These are phyloP conservation scores for Russula vinacea DNA, from an alignment of 768 basidiomycete genomes.

Conservation along the genomic window DNA sequence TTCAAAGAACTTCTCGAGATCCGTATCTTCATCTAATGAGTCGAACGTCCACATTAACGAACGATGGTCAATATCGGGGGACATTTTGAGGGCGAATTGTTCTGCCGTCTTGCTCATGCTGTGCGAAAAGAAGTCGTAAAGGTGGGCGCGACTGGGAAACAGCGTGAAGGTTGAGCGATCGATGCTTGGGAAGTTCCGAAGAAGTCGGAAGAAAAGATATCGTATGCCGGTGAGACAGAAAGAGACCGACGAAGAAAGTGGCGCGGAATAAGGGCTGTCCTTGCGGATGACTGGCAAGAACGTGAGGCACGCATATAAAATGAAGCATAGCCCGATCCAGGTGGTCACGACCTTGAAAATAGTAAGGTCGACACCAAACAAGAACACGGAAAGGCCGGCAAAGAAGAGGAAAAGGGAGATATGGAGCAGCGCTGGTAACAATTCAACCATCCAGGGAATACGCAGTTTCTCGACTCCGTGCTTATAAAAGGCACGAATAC, in stretches of 20 bases:
- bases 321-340: conserved; percentile 20
- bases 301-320: conserved; percentile 25
- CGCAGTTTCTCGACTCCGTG: conserved; percentile 42
- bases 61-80: background rate
- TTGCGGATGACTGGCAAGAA: conserved; percentile 16
- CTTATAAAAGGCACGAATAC: conserved; percentile 41
- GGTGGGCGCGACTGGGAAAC: background rate
- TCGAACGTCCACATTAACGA: conserved; percentile 15
- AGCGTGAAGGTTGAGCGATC: no score
- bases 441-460: conserved; percentile 42
- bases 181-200: no score
- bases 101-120: conserved; percentile 8
- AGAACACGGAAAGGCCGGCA: conserved; percentile 47
- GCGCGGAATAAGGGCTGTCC: conserved; percentile 13
- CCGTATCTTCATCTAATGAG: conserved; percentile 9
- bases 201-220: background rate
- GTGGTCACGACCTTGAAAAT: conserved; percentile 20
- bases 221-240: conserved; percentile 7
- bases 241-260: conserved; percentile 1
- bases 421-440: conserved; percentile 48
- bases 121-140: background rate
- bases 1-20: conserved; percentile 18
- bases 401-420: conserved; percentile 52
- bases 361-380: conserved; percentile 35
- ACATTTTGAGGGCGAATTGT: background rate